Evolutionary conservation across 768 basidiomycete genomes (phyloP), one percentile per base, ranked within the genome.

Genomic region (Mycena latifolia): DNA sequence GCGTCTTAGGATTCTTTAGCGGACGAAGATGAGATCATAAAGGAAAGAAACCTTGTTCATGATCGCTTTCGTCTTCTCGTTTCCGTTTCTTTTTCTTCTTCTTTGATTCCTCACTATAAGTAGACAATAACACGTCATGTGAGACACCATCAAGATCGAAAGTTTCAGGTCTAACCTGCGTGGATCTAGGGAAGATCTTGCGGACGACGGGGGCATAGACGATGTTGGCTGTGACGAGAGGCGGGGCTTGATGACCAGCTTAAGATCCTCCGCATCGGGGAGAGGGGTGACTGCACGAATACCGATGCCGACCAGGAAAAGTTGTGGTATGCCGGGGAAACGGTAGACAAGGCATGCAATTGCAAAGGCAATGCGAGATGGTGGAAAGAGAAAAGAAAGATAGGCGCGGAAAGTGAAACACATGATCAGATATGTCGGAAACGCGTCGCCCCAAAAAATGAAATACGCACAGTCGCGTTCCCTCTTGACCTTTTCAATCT

Each of bases 71-170:
- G 11, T 84, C 81, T 41, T 92, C 92, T 61, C 91, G 86, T 84
- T 92, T 93, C 77, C 93, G 91, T 74, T 94, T 94, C 80, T 93
- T 93, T 80, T 92, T 93, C 82, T 91, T 92, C 79, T 87, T 92
- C 81, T 90, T 92, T 29, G 81, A 66, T 51, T 92, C 91, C 15
- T 88, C 85, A 75, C 71, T 45, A 77, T 28, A 27, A 43, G 47
- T 59, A 50, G 51, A 64, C 48, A 69, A 43, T 65, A 65, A 8
- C 37, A 46, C 24, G n/a, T 63, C 58, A 51, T 20, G 52, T 57
- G 33, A 57, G 33, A 50, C 18, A 20, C 7, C 8, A n/a, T 67
- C 55, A 35, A 39, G 37, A 39, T 39, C 37, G 17, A 39, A 9
- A 53, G 77, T 86, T 82, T 72, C 25, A 29, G 89, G 35, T 43